Percentiles rank a stretch among this genome's conserved stretches.
phyloP scores from a whole-genome alignment of 2,329 filamentous ascomycete genomes.

The Emergomyces orientalis region DNA sequence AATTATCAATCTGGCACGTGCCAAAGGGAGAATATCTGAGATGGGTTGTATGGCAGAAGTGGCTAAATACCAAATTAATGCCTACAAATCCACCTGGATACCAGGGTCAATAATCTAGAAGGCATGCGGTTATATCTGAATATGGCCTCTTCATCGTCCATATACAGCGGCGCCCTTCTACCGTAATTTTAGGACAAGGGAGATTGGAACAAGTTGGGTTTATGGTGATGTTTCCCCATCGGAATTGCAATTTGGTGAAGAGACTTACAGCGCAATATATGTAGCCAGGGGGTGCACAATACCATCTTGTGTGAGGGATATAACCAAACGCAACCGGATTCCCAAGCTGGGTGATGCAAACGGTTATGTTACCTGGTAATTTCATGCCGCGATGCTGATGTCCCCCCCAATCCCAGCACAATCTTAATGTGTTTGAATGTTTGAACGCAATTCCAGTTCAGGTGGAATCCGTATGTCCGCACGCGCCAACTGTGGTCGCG shows the following conservation, averaged over 20 bases:
- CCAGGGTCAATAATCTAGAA: not conserved
- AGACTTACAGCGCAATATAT: not conserved
- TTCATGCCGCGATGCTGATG: no score
- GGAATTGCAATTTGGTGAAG: not conserved
- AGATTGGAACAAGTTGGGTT: not conserved
- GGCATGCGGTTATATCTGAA: not conserved
- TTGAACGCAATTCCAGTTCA: not conserved
- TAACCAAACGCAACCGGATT: no score
- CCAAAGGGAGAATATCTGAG: no score
- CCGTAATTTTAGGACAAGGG: not conserved
- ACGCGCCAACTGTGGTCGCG: not conserved
- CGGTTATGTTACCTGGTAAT: no score
- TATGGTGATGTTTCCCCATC: not conserved
- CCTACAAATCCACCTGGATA: not conserved
- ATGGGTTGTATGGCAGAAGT: not conserved
- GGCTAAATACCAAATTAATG: not conserved
- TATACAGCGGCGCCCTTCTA: not conserved
- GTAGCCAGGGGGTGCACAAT: not conserved
- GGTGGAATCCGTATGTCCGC: not conserved
- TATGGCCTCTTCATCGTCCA: not conserved
- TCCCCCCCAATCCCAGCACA: no score
- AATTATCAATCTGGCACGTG: no score
- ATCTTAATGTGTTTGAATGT: no score
- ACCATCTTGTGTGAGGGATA: no score
- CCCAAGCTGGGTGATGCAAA: no score